Base-by-base conservation (phyloP, 345 rosid genomes). In the Corchorus capsularis region DNA sequence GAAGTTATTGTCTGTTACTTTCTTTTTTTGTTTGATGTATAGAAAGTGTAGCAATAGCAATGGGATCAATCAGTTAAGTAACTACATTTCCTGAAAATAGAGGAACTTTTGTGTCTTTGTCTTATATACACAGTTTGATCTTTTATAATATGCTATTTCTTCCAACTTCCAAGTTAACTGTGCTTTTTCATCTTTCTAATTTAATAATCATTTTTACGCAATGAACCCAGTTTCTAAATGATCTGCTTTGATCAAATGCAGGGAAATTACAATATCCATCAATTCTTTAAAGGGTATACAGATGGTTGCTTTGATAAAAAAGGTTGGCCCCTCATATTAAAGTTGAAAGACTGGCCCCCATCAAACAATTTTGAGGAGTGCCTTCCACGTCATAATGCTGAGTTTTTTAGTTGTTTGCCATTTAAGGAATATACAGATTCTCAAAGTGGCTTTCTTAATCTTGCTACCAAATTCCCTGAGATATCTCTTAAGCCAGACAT, bases 261-360 rank as follows among this genome's bases (percentile, higher is more conserved):
- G 97, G 87, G 4, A 17, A 61, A 79, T 1, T 17, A 89, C 53
- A 86, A 87, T 75, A 85, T 88, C 35, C 87, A 75, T 53, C 57
- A 82, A 49, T 94, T 94, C 82, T 91, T 91, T 77, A 52, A 20
- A 0, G 97, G 93, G 37, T 94, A 94, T 67, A 39, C 75, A 3
- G 20, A 73, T 0, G 90, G 89, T 22, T 71, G 76, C 20, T 82
- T 5, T 76, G 93, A 89, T 67, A 0, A 0, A 0, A 0, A 32
- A 66, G 39, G 0, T 5, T 92, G 97, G 97, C 97, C 97, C 63
- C 87, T 39, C 55, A 77, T 88, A 72, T 71, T 89, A 76, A 93
- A 93, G 80, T 82, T 93, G 81, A 93, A 92, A 83, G 97, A 93
- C 61, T 92, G 97, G 98, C 98, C 95, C 27, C 93, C 90, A 56